Base-by-base conservation (phyloP, 768 basidiomycete genomes). In the Rhizopogon salebrosus region DNA sequence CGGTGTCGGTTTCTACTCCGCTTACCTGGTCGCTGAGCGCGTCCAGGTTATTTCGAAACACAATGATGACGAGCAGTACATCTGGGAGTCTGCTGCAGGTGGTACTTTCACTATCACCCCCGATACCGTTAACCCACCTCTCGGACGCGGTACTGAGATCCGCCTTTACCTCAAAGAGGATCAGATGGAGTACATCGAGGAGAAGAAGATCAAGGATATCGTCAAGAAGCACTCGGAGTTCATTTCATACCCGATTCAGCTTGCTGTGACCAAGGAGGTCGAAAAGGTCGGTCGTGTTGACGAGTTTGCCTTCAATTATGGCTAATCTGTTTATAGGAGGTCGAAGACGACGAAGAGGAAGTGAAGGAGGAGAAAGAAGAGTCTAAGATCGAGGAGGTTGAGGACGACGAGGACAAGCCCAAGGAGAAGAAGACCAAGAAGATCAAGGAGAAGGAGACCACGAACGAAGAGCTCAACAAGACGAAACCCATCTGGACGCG, bases 181-280 rank as follows among this genome's bases (percentile, higher is more conserved):
- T 71, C 93, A 98, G 75, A 85, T 90, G 57, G 97, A 98, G 73
- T 98, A 98, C 77, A 83, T 98, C 41, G 95, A 99, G 79, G 95
- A 99, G 84, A 97, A 97, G 82, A 87, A 86, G 73, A 91, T 98
- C 82, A 95, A 95, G 82, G 97, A 98, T 62, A 92, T 95, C 62
- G 95, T 99, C 70, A 98, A 99, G 84, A 98, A 98, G 80, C 95
- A 99, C 82, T 98, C 95, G 65, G 95, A 99, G 77, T 98, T 98
- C 80, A 99, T 98, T 75, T 98, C 95, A 27, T 98, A 98, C 78
- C 97, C 97, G 59, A 99, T 98, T 67, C 95, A 98, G 70, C 84
- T 99, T 58, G 92, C 92, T 46, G 95, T 98, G 55, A 92, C 92
- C 66, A 99, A 99, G 84, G 97, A 98, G 78, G 91, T 95, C 49